Evolutionary conservation across 2,329 filamentous ascomycete species (phyloP).

Genomic region (Colletotrichum coccodes): DNA sequence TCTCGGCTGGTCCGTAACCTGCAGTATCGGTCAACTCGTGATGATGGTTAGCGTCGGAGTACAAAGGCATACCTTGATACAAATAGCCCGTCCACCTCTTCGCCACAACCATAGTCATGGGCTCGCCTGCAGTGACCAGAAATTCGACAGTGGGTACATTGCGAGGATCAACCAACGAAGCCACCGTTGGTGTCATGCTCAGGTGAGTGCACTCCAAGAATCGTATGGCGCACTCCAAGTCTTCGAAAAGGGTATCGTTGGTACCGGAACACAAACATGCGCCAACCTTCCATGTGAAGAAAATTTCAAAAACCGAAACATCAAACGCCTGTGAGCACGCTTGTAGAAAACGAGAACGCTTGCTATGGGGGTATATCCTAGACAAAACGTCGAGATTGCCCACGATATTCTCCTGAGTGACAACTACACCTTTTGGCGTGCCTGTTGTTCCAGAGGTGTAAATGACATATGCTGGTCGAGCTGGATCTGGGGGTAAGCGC

Average conservation of each 20-base stretch:
- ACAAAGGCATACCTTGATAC: constrained; percentile 67
- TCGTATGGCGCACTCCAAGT: constrained; percentile 76
- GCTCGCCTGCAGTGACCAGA: constrained; percentile 84
- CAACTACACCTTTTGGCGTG: constrained; percentile 80
- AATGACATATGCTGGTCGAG: constrained; percentile 77
- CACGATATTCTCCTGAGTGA: constrained; percentile 80
- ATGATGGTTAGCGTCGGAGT: not conserved
- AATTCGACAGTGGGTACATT: constrained; percentile 79
- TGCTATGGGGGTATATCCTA: constrained; percentile 69
- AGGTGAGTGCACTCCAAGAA: constrained; percentile 77
- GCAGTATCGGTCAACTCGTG: not conserved
- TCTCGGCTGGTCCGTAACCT: constrained; percentile 85
- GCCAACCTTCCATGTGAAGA: constrained; percentile 82
- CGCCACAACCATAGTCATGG: constrained; percentile 78
- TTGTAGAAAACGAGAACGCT: constrained; percentile 74
- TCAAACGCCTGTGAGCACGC: constrained; percentile 88
- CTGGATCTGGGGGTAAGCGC: constrained; percentile 48
- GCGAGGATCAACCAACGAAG: constrained; percentile 74
- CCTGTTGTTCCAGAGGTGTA: constrained; percentile 89
- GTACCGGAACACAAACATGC: constrained; percentile 81
- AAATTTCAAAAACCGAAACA: constrained; percentile 90
- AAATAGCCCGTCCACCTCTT: constrained; percentile 75
- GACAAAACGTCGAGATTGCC: constrained; percentile 78
- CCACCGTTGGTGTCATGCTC: constrained; percentile 87
- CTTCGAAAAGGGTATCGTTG: constrained; percentile 78